phyloP scores from a whole-genome alignment of 2,329 filamentous ascomycete genomes.

The Exserohilum turcica region DNA sequence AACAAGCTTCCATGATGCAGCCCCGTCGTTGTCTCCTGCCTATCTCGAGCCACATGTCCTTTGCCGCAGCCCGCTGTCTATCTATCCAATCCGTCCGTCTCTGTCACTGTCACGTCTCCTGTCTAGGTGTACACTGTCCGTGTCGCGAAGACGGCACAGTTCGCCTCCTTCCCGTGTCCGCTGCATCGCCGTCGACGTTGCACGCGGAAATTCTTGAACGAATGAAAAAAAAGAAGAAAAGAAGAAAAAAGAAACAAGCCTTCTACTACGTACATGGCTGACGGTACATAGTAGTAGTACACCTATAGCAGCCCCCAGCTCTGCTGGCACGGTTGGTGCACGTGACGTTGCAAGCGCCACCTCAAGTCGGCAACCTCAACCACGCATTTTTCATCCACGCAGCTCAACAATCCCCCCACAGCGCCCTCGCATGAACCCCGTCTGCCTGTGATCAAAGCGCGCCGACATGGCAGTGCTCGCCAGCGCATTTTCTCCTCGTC shows the following conservation, averaged over 20 bases:
- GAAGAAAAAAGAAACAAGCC: too few relatives aligned
- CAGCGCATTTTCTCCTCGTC: not conserved
- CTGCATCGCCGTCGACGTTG: too few relatives aligned
- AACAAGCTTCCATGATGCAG: constrained; percentile 13
- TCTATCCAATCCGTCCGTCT: too few relatives aligned
- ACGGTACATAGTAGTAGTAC: too few relatives aligned
- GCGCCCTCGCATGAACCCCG: not conserved
- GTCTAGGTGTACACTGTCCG: too few relatives aligned
- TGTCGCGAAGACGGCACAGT: too few relatives aligned
- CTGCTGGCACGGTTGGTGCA: not conserved
- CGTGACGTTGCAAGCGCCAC: constrained; percentile 15
- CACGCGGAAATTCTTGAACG: too few relatives aligned
- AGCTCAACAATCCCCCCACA: constrained; percentile 8
- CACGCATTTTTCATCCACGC: not conserved
- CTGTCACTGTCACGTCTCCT: not conserved
- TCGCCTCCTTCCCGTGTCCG: too few relatives aligned
- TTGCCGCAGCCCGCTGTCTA: constrained; percentile 8
- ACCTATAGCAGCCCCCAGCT: too few relatives aligned
- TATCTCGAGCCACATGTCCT: constrained; percentile 9
- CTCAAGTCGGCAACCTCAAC: constrained; percentile 10
- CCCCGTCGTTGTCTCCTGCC: constrained; percentile 18
- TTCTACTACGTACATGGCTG: too few relatives aligned
- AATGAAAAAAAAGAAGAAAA: too few relatives aligned
- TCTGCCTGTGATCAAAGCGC: not conserved
- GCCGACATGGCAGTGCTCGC: not conserved